Evolutionary conservation across 2,329 filamentous ascomycete species (phyloP), one percentile per base, ranked within the genome.

Genomic region (Myriosclerotinia curreyana): DNA sequence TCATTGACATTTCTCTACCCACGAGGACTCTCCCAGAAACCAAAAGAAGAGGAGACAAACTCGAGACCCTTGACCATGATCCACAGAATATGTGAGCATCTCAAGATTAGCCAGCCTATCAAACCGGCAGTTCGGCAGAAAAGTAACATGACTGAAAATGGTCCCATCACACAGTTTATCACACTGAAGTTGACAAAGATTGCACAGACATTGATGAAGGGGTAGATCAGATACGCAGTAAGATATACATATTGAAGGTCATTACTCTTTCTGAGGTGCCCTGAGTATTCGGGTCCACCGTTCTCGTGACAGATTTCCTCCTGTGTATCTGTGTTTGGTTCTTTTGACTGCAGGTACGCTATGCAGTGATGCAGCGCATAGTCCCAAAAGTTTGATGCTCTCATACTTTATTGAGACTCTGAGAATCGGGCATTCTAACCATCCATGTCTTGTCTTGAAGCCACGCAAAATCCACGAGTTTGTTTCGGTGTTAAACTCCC

Each of bases 121-220:
- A 54, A 40, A 28, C 17, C n/a, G 11, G 22, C 9, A 20, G 53
- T 14, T 40, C 53, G 36, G 55, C 20, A 17, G 28, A 22, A 48
- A 36, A 58, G 54, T 56, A 56, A 56, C 54, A 56, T 56, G 54
- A 46, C 54, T 46, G 25, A 46, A 56, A 56, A 56, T 11, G 22
- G 40, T 56, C 17, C 54, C 54, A 56, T 42, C 9, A 22, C 20
- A 17, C n/a, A 5, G 22, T 44, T 34, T 44, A 44, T 34, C 54
- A n/a, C 40, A 34, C 40, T 5, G 53, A 44, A 56, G 12, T 7
- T 7, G 15, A 49, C 25, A 58, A 44, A n/a, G 28, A 38, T 62
- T 22, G 60, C 60, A 62, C 60, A 48, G 60, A 62, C 51, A 49
- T 44, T 62, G 60, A 38, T 48, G 50, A 61, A 61, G 46, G 36